Percentiles rank a stretch among this genome's conserved stretches.
Conservation (phyloP, 805 yeast species). For the Wickerhamomyces ciferrii region DNA sequence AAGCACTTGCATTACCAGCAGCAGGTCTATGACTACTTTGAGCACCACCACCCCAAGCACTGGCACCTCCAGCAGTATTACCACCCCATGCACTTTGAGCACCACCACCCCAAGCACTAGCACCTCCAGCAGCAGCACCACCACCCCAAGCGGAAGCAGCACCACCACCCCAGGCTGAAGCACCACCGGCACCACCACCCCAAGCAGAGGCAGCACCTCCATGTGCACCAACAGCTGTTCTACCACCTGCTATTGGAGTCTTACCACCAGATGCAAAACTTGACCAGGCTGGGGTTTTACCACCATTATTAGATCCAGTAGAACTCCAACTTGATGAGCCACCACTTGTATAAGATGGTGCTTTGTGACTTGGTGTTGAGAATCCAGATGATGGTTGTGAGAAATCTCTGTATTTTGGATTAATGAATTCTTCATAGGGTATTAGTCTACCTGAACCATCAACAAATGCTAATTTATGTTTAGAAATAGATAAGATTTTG, state of each 20-base stretch:
- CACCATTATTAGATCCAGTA: slow-evolving; percentile 22
- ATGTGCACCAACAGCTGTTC: slow-evolving; percentile 29
- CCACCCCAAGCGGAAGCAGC: slow-evolving; percentile 39
- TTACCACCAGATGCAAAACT: slow-evolving; percentile 22
- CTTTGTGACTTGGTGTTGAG: slow-evolving; percentile 4
- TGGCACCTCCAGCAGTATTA: slow-evolving; percentile 36
- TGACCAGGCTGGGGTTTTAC: slow-evolving; percentile 40
- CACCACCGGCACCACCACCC: slow-evolving; percentile 37
- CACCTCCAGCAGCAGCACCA: slow-evolving; percentile 26
- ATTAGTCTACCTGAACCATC: slow-evolving; percentile 64
- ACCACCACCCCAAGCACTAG: slow-evolving; percentile 20
- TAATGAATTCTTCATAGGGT: slow-evolving; percentile 76
- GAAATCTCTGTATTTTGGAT: slow-evolving; percentile 30
- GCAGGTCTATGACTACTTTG: slow-evolving; percentile 34
- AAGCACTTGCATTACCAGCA: slow-evolving; percentile 37
- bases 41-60: slow-evolving; percentile 22
- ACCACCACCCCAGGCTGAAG: slow-evolving; percentile 42
- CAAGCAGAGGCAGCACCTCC: slow-evolving; percentile 36
- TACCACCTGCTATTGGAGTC: slow-evolving; percentile 14
- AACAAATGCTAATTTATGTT: slow-evolving; percentile 69
- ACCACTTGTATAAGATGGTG: slow-evolving; percentile 21
- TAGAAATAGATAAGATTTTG: slow-evolving; percentile 81
- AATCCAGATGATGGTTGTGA: slow-evolving; percentile 1
- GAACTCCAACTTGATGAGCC: slow-evolving; percentile 27
- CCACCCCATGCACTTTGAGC: slow-evolving; percentile 42